These are phyloP conservation scores for Achaetomium macrosporum DNA, from an alignment of 2,329 filamentous ascomycete genomes.

Conservation along the genomic window DNA sequence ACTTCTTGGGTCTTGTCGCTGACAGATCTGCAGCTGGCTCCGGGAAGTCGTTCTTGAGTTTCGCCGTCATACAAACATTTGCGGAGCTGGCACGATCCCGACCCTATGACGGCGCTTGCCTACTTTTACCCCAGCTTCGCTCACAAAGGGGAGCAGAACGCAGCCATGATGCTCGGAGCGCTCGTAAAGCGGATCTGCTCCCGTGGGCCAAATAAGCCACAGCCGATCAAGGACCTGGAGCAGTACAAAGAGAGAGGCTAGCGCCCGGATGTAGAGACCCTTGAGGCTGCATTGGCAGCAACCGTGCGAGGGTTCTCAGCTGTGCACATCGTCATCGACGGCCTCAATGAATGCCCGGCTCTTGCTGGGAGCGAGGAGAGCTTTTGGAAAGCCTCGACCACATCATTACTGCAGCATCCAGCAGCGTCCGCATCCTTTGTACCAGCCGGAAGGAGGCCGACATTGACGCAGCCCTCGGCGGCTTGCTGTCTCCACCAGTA, in stretches of 20 bases:
- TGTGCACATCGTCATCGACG: background rate
- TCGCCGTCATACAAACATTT: background rate
- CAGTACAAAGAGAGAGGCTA: background rate
- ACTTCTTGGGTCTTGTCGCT: background rate
- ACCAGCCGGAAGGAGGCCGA: background rate
- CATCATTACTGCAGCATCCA: background rate
- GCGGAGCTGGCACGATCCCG: background rate
- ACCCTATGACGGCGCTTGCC: background rate
- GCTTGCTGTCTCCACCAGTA: background rate
- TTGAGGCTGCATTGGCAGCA: background rate
- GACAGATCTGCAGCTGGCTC: background rate
- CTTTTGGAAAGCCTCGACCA: background rate
- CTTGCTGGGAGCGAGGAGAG: background rate
- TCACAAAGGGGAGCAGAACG: background rate
- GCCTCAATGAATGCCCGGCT: background rate
- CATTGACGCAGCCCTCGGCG: background rate
- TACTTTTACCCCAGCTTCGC: constrained; percentile 5
- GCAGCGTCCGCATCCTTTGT: background rate
- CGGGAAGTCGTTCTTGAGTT: background rate
- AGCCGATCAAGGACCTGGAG: background rate
- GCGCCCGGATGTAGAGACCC: background rate
- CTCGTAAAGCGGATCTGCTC: background rate
- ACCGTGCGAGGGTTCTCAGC: background rate
- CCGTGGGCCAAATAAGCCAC: background rate
- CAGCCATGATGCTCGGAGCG: background rate